Evolutionary conservation across 345 rosid genomes (phyloP), one percentile per base, ranked within the genome.

Genomic region (Cardamine resedifolia): DNA sequence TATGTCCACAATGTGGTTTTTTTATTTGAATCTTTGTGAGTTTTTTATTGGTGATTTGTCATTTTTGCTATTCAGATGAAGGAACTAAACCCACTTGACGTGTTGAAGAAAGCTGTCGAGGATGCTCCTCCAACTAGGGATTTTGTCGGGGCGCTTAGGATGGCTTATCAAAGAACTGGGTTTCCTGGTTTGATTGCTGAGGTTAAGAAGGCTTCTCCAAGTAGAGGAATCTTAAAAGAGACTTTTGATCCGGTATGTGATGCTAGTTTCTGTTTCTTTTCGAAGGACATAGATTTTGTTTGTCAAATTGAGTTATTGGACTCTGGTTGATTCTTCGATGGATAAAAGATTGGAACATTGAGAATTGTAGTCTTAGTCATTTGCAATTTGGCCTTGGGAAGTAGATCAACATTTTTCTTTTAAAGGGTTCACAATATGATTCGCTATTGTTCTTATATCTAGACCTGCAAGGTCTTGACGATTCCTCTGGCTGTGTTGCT

Each of bases 201-300:
- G 79, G 99, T 95, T 68, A 95, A 95, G 82, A 91, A 91, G 82
- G 99, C 98, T 75, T 95, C 99, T 71, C 99, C 98, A 7, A 95
- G 98, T 61, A 86, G 92, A 73, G 98, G 99, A 60, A 70, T 95
- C 65, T 78, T 95, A 4, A 83, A 87, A 77, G 96, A 90, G 82
- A 73, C 90, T 75, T 95, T 91, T 81, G 88, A 91, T 75, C 99
- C 96, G 1, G 99, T 91, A 66, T 70, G 73, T 61, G 50, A 34
- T 66, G 4, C 14, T 67, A 1, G 12, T 41, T 61, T 24, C 53
- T 50, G 4, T 70, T 31, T 18, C 12, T 60, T 60, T 11, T 28
- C 2, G 7, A 19, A 19, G 39, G 60, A 8, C 48, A 24, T 15
- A 28, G 19, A 52, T 52, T 4, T 0, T 53, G 16, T 21, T 57